Evolutionary conservation across 2,329 filamentous ascomycete genomes (phyloP).

Genomic region (Sarocladium oryzae): DNA sequence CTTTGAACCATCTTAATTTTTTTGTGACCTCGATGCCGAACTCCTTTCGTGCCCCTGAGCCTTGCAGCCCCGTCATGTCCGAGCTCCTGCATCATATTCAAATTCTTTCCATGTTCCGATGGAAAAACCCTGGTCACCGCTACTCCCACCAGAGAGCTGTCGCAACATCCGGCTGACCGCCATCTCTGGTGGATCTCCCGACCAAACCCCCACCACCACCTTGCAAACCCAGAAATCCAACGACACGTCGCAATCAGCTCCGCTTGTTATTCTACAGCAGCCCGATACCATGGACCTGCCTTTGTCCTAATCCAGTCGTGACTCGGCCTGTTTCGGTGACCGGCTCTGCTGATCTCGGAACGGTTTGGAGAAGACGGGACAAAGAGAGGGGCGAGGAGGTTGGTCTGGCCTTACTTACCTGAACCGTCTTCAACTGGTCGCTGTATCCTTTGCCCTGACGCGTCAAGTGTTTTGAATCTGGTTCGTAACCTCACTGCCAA

Average conservation of each 20-base stretch:
- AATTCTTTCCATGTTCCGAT: neutral
- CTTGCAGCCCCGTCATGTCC: neutral
- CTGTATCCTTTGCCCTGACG: neutral
- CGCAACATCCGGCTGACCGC: slow-evolving; percentile 1
- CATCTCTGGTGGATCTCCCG: slow-evolving; percentile 2
- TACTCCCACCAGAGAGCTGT: neutral
- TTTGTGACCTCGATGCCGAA: neutral
- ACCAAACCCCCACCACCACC: neutral
- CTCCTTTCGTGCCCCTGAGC: neutral
- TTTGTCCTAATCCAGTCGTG: neutral
- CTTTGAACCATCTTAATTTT: no score
- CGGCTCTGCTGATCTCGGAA: neutral
- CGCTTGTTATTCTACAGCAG: neutral
- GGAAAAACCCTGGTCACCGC: slow-evolving; percentile 2
- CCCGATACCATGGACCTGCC: neutral
- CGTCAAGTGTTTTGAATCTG: neutral
- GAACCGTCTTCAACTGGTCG: no score
- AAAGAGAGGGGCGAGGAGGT: neutral
- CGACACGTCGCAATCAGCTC: slow-evolving; percentile 3
- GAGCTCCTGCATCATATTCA: slow-evolving; percentile 1
- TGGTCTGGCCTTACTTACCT: no score
- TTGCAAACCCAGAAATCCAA: slow-evolving; percentile 6
- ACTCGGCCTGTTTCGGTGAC: neutral
- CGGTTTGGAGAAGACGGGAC: neutral
- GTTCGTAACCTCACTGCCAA: no score